These are phyloP conservation scores for Lachnellula occidentalis DNA, from an alignment of 2,329 filamentous ascomycete species.

Conservation along the genomic window DNA sequence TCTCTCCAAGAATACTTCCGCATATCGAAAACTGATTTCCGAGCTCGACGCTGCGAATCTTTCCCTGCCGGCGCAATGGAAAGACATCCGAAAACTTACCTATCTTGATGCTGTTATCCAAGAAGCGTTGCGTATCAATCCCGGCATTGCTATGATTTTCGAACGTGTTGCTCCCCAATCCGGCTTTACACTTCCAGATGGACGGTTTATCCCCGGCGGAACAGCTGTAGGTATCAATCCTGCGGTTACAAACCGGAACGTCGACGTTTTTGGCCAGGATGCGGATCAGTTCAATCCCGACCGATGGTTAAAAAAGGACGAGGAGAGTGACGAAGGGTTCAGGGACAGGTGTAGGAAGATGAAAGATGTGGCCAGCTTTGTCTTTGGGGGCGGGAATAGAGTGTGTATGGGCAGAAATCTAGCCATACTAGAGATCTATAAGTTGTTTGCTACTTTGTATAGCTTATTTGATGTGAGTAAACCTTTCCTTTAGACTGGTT, in stretches of 20 bases:
- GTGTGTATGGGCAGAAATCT: conserved; percentile 39
- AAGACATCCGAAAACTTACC: background rate
- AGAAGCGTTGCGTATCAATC: conserved; percentile 32
- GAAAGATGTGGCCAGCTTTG: conserved; percentile 8
- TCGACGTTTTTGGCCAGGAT: background rate
- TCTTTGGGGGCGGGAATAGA: conserved; percentile 35
- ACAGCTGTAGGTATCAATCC: conserved; percentile 7
- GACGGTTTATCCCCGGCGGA: conserved; percentile 30
- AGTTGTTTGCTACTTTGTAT: conserved; percentile 33
- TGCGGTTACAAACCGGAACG: conserved; percentile 12
- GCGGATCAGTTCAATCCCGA: too few relatives aligned
- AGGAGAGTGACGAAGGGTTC: conserved; percentile 4
- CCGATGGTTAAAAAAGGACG: background rate
- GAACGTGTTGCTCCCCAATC: background rate
- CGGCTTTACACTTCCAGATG: background rate
- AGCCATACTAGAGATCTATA: conserved; percentile 37
- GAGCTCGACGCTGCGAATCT: too few relatives aligned
- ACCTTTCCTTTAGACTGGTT: background rate
- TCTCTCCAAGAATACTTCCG: too few relatives aligned
- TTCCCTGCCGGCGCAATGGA: too few relatives aligned
- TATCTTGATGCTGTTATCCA: conserved; percentile 39
- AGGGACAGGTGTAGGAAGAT: conserved; percentile 5
- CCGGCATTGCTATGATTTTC: background rate
- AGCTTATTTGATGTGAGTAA: conserved; percentile 11
- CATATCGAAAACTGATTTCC: too few relatives aligned